Evolutionary conservation across 2,329 filamentous ascomycete species (phyloP).

Genomic region (Ceratocystis smalleyi): DNA sequence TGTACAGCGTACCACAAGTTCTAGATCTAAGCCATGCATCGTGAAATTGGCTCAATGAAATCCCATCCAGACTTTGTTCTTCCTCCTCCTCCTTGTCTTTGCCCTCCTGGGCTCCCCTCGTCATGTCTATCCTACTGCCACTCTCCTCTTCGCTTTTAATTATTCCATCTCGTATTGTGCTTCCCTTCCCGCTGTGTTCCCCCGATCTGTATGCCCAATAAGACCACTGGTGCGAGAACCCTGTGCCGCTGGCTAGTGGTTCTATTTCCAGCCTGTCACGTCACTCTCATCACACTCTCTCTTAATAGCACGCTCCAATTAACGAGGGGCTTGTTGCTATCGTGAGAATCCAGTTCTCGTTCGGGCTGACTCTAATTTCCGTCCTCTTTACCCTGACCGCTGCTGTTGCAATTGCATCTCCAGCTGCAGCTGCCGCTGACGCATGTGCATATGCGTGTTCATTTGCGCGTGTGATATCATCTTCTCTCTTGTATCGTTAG

Average conservation of each 20-base stretch:
- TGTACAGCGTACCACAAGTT: background rate
- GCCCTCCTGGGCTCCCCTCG: background rate
- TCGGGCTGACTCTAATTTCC: background rate
- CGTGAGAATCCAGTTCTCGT: background rate
- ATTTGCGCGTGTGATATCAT: too few species aligned
- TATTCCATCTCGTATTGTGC: background rate
- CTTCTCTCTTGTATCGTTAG: too few species aligned
- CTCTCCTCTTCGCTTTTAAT: background rate
- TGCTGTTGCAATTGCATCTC: background rate
- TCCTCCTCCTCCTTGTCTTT: background rate
- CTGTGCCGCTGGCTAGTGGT: background rate
- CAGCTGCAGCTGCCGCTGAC: background rate
- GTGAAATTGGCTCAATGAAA: background rate
- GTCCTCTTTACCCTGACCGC: background rate
- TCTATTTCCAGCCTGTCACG: background rate
- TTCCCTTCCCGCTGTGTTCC: background rate
- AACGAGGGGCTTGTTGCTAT: background rate
- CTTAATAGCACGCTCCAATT: too few species aligned
- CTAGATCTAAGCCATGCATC: background rate
- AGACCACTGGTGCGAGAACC: background rate
- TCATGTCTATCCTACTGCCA: background rate
- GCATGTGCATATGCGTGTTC: background rate
- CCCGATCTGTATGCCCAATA: background rate
- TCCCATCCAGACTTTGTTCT: conserved; percentile 7
- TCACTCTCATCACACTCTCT: background rate